Percentiles rank a stretch among this genome's conserved stretches.
Evolutionary conservation across 371 early-diverging fungal species (phyloP).

Genomic region (Mucor racemosus): DNA sequence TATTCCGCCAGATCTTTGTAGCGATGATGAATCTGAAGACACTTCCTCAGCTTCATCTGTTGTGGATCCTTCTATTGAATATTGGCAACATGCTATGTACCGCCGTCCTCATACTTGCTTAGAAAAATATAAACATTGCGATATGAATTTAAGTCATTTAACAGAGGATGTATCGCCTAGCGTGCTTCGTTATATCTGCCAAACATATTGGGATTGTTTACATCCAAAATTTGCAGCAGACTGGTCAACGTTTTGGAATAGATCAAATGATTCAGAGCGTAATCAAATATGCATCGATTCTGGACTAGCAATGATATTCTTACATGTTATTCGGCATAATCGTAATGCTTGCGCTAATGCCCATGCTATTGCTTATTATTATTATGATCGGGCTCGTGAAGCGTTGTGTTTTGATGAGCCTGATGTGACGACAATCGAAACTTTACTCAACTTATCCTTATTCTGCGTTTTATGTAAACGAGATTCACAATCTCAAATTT

Average conservation of each 20-base stretch:
- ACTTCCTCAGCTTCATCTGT: conserved; percentile 11
- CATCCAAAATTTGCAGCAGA: conserved; percentile 52
- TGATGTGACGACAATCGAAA: conserved; percentile 42
- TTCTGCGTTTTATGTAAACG: conserved; percentile 46
- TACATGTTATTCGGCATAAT: conserved; percentile 48
- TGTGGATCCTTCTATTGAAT: conserved; percentile 43
- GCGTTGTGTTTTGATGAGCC: conserved; percentile 48
- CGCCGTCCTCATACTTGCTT: conserved; percentile 37
- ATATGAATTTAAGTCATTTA: conserved; percentile 32
- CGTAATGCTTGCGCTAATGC: conserved; percentile 42
- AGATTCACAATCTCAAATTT: conserved; percentile 45
- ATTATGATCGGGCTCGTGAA: conserved; percentile 51
- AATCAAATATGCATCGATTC: conserved; percentile 54
- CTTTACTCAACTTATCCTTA: conserved; percentile 46
- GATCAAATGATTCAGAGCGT: conserved; percentile 45
- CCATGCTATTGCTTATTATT: conserved; percentile 40
- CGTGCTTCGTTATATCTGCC: conserved; percentile 42
- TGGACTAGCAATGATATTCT: conserved; percentile 47
- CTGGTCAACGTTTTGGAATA: conserved; percentile 49
- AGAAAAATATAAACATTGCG: conserved; percentile 38
- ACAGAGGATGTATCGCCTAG: conserved; percentile 45
- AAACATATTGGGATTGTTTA: conserved; percentile 51
- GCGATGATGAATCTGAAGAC: conserved; percentile 17
- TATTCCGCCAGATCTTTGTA: not conserved
- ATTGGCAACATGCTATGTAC: conserved; percentile 44